These are phyloP conservation scores for Clarireedia paspali DNA, from an alignment of 2,329 filamentous ascomycete species.

Conservation along the genomic window DNA sequence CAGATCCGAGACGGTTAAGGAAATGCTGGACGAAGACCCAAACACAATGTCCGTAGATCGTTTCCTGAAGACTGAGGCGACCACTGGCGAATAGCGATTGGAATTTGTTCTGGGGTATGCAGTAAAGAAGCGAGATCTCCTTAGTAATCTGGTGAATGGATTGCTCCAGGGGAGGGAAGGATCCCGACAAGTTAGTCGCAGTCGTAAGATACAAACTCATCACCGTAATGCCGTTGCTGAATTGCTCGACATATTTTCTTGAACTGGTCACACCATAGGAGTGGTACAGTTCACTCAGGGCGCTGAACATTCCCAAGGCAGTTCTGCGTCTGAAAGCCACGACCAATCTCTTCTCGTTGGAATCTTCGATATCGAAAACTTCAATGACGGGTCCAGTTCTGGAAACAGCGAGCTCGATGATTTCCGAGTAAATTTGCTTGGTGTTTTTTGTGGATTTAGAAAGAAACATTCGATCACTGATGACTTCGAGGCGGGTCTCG, in stretches of 20 bases:
- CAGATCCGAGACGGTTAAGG: constrained; percentile 81
- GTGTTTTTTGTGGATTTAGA: constrained; percentile 96
- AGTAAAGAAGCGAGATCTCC: constrained; percentile 94
- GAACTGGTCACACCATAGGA: constrained; percentile 97
- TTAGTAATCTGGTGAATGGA: constrained; percentile 99
- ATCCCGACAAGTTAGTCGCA: constrained; percentile 47
- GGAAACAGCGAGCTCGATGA: constrained; percentile 76
- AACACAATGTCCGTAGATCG: constrained; percentile 92
- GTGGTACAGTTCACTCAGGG: constrained; percentile 92
- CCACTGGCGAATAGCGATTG: constrained; percentile 82
- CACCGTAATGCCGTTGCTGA: constrained; percentile 95
- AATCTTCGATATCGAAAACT: constrained; percentile 90
- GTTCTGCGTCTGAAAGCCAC: constrained; percentile 92
- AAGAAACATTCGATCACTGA: constrained; percentile 89
- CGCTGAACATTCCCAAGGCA: constrained; percentile 88
- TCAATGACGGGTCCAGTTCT: constrained; percentile 94
- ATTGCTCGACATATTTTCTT: constrained; percentile 96
- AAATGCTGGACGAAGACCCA: constrained; percentile 99
- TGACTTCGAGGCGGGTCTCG: constrained; percentile 84
- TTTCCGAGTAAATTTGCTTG: constrained; percentile 89
- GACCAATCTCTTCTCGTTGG: constrained; percentile 86
- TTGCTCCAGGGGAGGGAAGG: constrained; percentile 75
- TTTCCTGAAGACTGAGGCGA: constrained; percentile 86
- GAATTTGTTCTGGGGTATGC: constrained; percentile 94
- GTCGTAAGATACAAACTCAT: constrained; percentile 92